These are phyloP conservation scores for Boletus edulis DNA, from an alignment of 768 basidiomycete species.

Conservation along the genomic window DNA sequence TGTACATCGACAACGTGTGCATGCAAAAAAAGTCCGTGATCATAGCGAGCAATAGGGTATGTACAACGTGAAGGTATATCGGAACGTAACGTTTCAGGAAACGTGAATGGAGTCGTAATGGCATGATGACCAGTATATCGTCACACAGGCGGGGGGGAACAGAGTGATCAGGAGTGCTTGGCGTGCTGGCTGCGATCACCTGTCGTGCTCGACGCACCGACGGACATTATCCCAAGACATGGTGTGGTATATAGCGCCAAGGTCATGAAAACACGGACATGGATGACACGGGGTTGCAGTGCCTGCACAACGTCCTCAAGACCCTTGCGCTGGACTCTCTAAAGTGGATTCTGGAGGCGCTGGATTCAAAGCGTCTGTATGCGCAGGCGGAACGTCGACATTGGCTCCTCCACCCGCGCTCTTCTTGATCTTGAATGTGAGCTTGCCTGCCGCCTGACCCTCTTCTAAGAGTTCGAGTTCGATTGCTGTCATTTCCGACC, in stretches of 20 bases:
- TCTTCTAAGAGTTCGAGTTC: constrained; percentile 32
- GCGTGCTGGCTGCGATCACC: background rate
- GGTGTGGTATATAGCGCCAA: background rate
- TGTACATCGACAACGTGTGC: background rate
- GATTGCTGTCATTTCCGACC: constrained; percentile 15
- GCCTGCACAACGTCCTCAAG: background rate
- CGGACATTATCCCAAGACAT: constrained; percentile 13
- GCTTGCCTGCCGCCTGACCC: constrained; percentile 29
- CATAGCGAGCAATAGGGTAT: constrained; percentile 7
- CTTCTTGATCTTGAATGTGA: constrained; percentile 27
- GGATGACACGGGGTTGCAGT: background rate
- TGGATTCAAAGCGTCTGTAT: background rate
- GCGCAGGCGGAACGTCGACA: background rate
- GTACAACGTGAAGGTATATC: constrained; percentile 17
- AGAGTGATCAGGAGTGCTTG: background rate
- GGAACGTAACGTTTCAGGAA: background rate
- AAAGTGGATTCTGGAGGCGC: constrained; percentile 1
- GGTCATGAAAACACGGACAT: constrained; percentile 2
- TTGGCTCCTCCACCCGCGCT: constrained; percentile 1
- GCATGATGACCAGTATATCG: background rate
- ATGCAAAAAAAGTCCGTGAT: background rate
- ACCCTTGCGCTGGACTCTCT: background rate
- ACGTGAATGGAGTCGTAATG: background rate
- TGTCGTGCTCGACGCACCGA: background rate
- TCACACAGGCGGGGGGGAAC: no score